These are phyloP conservation scores for Puccinia hordei DNA, from an alignment of 1,284 basidiomycete genomes.

Conservation along the genomic window DNA sequence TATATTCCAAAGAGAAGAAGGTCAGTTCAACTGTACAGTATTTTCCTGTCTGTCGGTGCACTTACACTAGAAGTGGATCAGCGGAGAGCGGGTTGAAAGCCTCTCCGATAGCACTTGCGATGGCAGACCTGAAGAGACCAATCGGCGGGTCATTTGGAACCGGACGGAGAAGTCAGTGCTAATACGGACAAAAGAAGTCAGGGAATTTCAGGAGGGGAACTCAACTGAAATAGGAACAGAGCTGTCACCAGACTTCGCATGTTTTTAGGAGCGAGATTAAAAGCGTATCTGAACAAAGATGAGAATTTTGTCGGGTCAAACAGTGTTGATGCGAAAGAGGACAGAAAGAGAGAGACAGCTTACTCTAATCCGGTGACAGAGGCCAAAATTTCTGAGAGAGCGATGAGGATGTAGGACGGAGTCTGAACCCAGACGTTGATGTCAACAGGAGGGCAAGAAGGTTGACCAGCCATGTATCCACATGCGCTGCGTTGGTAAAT, in stretches of 20 bases:
- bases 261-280: constrained; percentile 66
- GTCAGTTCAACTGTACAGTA: neutral
- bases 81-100: constrained; percentile 45
- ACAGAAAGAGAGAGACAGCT: constrained; percentile 74
- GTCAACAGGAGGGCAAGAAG: constrained; percentile 70
- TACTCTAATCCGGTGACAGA: constrained; percentile 79
- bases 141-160: neutral
- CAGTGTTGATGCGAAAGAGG: neutral
- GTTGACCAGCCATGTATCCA: constrained; percentile 65
- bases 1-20: neutral
- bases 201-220: neutral
- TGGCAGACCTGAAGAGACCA: constrained; percentile 24
- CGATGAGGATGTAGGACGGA: constrained; percentile 57
- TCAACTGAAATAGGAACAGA: constrained; percentile 57
- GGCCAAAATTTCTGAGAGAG: constrained; percentile 71
- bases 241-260: constrained; percentile 78
- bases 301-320: constrained; percentile 57
- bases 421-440: constrained; percentile 61
- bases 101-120: constrained; percentile 49
- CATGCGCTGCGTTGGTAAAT: constrained; percentile 75
- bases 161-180: too few relatives aligned
- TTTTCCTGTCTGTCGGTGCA: neutral
- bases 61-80: constrained; percentile 47
- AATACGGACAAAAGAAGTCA: neutral
- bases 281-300: constrained; percentile 51